Evolutionary conservation across 2,329 filamentous ascomycete genomes (phyloP).

Genomic region (Scleromitrula shiraiana): DNA sequence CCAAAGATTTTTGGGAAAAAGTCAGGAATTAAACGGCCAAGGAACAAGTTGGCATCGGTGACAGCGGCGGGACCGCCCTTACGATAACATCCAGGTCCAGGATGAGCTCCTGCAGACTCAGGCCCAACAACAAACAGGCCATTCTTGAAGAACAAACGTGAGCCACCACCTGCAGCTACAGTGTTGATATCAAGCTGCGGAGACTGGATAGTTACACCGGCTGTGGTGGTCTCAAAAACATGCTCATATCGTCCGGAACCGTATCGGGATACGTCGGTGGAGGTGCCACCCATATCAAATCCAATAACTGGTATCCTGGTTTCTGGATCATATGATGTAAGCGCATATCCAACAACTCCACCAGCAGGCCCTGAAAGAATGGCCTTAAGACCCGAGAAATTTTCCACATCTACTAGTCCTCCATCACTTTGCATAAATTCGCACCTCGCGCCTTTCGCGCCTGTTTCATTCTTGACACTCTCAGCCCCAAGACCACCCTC

Average conservation of each 20-base stretch:
- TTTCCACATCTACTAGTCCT: conserved; percentile 63
- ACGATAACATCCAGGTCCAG: conserved; percentile 81
- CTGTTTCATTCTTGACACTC: conserved; percentile 59
- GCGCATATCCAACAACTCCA: conserved; percentile 85
- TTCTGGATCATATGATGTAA: conserved; percentile 78
- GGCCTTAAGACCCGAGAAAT: conserved; percentile 76
- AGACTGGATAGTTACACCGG: conserved; percentile 69
- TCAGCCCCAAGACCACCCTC: conserved; percentile 69
- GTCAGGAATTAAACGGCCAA: conserved; percentile 76
- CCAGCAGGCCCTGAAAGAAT: conserved; percentile 89
- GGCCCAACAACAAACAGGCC: conserved; percentile 65
- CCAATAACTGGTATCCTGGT: conserved; percentile 84
- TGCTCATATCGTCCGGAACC: conserved; percentile 64
- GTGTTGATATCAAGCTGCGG: conserved; percentile 79
- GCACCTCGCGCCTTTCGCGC: conserved; percentile 66
- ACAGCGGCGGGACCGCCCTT: conserved; percentile 85
- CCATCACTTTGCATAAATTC: conserved; percentile 82
- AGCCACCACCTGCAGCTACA: conserved; percentile 35
- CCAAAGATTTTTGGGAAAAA: conserved; percentile 97
- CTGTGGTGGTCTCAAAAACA: conserved; percentile 70
- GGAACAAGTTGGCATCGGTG: conserved; percentile 81
- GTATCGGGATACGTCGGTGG: conserved; percentile 84
- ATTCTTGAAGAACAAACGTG: conserved; percentile 56
- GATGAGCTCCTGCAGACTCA: conserved; percentile 59
- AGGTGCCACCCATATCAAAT: conserved; percentile 94